Evolutionary conservation across 2,329 filamentous ascomycete genomes (phyloP), one percentile per base, ranked within the genome.

Genomic region (Ophiostoma populinum): DNA sequence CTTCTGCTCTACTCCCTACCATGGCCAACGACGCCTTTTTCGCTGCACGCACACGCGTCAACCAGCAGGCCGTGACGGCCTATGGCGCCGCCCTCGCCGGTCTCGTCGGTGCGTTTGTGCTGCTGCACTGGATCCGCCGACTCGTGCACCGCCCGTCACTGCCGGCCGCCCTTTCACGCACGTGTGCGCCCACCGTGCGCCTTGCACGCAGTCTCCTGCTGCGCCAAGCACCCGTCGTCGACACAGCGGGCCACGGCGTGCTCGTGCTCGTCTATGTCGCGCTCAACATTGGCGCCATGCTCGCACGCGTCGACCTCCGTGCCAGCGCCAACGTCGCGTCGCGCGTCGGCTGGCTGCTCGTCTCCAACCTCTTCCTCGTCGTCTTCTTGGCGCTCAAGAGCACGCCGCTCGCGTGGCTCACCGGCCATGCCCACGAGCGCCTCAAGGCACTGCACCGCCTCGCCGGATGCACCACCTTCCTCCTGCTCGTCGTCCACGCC

Each of bases 381-480:
- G n/a, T n/a, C n/a, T n/a, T n/a, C n/a, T n/a, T n/a, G n/a, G n/a
- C n/a, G n/a, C n/a, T n/a, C n/a, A n/a, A n/a, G n/a, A 38, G 29
- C 45, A 73, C 68, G 0, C 70, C 68, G 0, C 48, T 74, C 13
- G 62, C 62, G 0, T 59, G 61, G 39, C 42, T 75, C 9, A 63
- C 63, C 1, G 52, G 59, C 2, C 66, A 63, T 45, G 71, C 67
- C 5, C 69, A 75, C 46, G 69, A 74, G 40, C 58, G 65, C 15
- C 58, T 75, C 34, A 73, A 71, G 44, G 56, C 63, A 32, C 55
- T 75, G 3, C 70, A 75, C 43, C 63, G 63, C 38, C 51, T 66
- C 13, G 57, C 60, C 4, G 68, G 68, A 3, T 65, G 61, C 43
- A 57, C 55, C 6, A 61, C 63, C 13, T 55, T 71, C 18, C 37